A percentile compares a stretch with the other conserved stretches of the same genome.
phyloP scores from a whole-genome alignment of 2,329 filamentous ascomycete species.

The Botrytis porri region DNA sequence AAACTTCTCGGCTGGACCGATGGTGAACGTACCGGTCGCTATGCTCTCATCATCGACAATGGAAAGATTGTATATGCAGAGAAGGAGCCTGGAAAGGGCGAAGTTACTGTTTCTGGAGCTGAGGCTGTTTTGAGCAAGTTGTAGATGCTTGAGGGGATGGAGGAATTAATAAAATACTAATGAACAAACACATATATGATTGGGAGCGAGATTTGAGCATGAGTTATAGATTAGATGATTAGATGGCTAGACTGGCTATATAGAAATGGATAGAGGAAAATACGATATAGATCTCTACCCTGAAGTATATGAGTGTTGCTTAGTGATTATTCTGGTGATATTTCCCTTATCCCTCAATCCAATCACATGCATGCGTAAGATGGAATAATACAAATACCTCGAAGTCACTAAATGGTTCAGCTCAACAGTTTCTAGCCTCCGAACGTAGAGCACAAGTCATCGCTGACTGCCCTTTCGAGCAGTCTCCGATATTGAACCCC shows the following conservation, averaged over 20 bases:
- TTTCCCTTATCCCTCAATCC: neutral
- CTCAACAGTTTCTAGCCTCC: neutral
- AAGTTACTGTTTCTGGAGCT: conserved; percentile 36
- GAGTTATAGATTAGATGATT: neutral
- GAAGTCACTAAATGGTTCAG: neutral
- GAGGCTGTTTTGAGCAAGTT: conserved; percentile 38
- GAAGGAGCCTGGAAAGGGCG: conserved; percentile 49
- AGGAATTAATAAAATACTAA: conserved; percentile 2
- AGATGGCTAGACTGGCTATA: neutral
- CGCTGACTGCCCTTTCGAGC: neutral
- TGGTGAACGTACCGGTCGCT: conserved; percentile 60
- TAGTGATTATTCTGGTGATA: neutral
- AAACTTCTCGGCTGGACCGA: conserved; percentile 63
- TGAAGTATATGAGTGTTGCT: neutral
- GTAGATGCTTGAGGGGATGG: conserved; percentile 13
- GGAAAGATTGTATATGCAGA: conserved; percentile 67
- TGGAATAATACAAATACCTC: neutral
- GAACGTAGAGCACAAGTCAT: neutral
- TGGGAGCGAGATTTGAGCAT: conserved; percentile 1
- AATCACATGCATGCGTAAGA: neutral
- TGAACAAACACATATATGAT: neutral
- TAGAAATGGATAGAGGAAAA: conserved; percentile 4
- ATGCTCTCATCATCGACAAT: conserved; percentile 65
- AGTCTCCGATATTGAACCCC: neutral
- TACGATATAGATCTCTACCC: conserved; percentile 18